Conservation (phyloP, 2,329 filamentous ascomycete genomes). For the Fusarium pilosicola region DNA sequence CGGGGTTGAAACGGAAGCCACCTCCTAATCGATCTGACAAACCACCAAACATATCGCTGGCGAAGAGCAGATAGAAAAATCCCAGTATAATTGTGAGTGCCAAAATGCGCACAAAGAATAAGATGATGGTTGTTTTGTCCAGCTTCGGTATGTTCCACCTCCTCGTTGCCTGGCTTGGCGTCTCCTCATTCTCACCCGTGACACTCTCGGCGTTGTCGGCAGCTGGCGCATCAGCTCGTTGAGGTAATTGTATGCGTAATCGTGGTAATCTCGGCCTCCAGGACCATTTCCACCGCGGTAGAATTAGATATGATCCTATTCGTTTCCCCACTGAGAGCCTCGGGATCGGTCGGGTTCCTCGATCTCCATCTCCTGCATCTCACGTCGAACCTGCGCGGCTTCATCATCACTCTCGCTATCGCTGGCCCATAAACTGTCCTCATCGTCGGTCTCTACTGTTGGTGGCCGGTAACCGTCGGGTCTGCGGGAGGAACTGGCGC, state of each 20-base stretch:
- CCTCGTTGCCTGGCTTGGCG: constrained; percentile 40
- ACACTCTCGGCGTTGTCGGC: constrained; percentile 41
- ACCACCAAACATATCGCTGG: constrained; percentile 81
- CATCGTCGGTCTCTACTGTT: constrained; percentile 81
- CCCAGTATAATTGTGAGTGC: constrained; percentile 79
- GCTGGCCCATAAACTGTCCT: constrained; percentile 66
- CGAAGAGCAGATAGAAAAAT: constrained; percentile 85
- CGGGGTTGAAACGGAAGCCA: constrained; percentile 80
- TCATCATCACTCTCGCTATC: constrained; percentile 61
- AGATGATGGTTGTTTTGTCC: constrained; percentile 57
- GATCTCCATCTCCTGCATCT: constrained; percentile 91
- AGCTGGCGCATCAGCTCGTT: constrained; percentile 45
- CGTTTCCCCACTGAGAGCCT: constrained; percentile 64
- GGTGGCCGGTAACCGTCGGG: constrained; percentile 77
- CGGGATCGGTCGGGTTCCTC: constrained; percentile 69
- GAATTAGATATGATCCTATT: constrained; percentile 62
- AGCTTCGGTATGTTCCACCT: constrained; percentile 49
- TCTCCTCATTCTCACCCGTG: constrained; percentile 43
- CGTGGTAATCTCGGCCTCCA: constrained; percentile 65
- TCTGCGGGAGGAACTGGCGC: constrained; percentile 54
- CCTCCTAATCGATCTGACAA: constrained; percentile 70
- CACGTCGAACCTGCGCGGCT: constrained; percentile 75
- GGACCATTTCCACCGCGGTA: constrained; percentile 65
- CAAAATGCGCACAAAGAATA: constrained; percentile 77
- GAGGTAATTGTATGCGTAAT: constrained; percentile 60